A percentile compares a stretch with the other conserved stretches of the same genome.
These are phyloP conservation scores for Schizochytrium sp. DNA, from an alignment of 108 stramenopile genomes.

Conservation along the genomic window DNA sequence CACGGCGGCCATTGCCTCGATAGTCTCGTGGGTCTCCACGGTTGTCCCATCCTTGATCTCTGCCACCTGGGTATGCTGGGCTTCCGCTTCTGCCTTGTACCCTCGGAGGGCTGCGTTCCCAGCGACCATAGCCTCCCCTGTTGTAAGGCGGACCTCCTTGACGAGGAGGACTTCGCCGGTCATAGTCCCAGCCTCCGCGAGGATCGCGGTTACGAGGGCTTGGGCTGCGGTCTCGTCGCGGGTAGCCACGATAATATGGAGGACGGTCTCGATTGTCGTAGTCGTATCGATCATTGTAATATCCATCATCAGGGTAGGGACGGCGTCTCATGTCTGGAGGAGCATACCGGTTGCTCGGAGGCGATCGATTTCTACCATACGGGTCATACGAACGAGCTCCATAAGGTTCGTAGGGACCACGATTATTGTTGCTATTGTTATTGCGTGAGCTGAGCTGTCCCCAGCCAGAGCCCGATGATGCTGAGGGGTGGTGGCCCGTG, in stretches of 20 bases:
- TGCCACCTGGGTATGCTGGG: background rate
- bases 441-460: background rate
- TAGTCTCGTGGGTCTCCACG: background rate
- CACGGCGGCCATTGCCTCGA: background rate
- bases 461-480: background rate
- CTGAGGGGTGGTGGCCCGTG: background rate
- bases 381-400: background rate
- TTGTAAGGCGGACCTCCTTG: background rate
- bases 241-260: background rate
- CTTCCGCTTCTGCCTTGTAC: background rate
- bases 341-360: conserved; percentile 21
- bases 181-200: background rate
- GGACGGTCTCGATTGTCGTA: background rate
- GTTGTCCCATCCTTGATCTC: background rate
- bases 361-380: conserved; percentile 36
- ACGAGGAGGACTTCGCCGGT: background rate
- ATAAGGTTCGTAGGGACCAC: background rate
- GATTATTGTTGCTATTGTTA: background rate
- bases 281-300: background rate
- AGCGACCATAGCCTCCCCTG: background rate
- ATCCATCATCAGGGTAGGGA: background rate
- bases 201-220: background rate
- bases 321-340: background rate
- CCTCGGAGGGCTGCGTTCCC: background rate
- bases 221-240: background rate